phyloP scores from a whole-genome alignment of 164 flowering plant genomes.

The grape (Vitis vinifera) region DNA sequence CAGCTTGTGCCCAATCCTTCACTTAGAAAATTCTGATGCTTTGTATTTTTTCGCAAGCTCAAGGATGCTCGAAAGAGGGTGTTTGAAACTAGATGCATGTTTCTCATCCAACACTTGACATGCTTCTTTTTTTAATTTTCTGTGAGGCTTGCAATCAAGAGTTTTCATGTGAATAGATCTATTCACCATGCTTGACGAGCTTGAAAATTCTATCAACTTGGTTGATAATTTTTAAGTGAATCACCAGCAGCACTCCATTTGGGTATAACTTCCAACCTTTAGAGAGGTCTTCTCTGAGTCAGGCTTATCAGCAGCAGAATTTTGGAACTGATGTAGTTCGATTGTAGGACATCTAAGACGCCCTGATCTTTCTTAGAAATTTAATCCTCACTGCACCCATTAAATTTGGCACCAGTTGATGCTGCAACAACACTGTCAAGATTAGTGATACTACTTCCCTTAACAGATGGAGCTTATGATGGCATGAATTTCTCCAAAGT shows the following conservation, averaged over 20 bases:
- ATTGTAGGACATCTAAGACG: constrained; percentile 4
- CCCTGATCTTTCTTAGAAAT: constrained; percentile 14
- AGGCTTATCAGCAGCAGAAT: constrained; percentile 7
- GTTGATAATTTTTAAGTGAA: background rate
- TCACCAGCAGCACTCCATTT: constrained; percentile 10
- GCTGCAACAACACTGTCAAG: background rate
- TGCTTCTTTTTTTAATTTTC: constrained; percentile 26
- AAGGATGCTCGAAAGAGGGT: constrained; percentile 40
- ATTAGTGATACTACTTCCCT: constrained; percentile 3
- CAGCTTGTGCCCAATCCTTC: too few relatives aligned
- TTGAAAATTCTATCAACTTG: constrained; percentile 12
- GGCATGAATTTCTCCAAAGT: background rate
- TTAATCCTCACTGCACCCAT: constrained; percentile 1
- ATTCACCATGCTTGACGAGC: constrained; percentile 7
- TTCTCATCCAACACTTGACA: constrained; percentile 26
- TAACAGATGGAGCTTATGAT: constrained; percentile 8
- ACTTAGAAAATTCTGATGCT: constrained; percentile 2
- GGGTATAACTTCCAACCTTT: constrained; percentile 18
- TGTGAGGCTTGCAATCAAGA: constrained; percentile 4
- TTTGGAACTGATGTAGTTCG: constrained; percentile 1
- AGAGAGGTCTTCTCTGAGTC: constrained; percentile 6
- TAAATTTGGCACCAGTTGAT: constrained; percentile 6
- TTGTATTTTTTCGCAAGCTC: constrained; percentile 50
- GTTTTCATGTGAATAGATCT: constrained; percentile 12
- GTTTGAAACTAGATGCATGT: constrained; percentile 36